A percentile compares a stretch with the other conserved stretches of the same genome.
Conservation (phyloP, 306 rosid species). For the Myrica gale region DNA sequence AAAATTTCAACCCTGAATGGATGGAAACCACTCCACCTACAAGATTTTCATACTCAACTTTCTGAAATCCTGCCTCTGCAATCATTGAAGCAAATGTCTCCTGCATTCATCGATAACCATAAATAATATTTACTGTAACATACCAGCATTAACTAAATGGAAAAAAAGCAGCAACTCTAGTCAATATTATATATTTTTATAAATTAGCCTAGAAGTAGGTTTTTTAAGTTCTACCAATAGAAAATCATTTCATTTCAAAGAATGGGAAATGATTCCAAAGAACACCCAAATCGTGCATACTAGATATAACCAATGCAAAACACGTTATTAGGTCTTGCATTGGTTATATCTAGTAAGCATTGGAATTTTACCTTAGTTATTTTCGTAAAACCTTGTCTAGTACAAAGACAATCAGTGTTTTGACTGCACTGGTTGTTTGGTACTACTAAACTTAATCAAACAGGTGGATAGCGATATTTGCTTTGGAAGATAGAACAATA, state of each 20-base stretch:
- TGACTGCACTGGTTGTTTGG: not conserved
- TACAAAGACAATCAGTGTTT: no score
- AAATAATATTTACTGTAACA: conserved; percentile 6
- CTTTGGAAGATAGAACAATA: conserved; percentile 9
- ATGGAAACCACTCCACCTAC: conserved; percentile 95
- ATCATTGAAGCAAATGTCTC: conserved; percentile 86
- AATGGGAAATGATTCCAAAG: no score
- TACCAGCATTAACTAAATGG: not conserved
- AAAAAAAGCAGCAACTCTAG: conserved; percentile 9
- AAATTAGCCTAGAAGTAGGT: conserved; percentile 11
- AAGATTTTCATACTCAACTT: conserved; percentile 82
- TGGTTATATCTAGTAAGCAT: no score
- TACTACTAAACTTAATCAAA: conserved; percentile 18
- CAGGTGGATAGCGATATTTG: not conserved
- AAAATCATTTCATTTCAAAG: not conserved
- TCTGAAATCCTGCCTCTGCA: conserved; percentile 78
- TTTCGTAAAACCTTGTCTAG: no score
- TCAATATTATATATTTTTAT: conserved; percentile 9
- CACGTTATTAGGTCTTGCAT: no score
- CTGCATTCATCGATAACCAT: conserved; percentile 45
- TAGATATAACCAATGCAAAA: no score
- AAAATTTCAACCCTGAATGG: conserved; percentile 82
- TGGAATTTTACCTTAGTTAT: no score
- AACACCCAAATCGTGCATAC: no score
- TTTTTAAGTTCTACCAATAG: not conserved